Conservation (phyloP, 1,284 basidiomycete genomes). For the Tylopilus sp. region DNA sequence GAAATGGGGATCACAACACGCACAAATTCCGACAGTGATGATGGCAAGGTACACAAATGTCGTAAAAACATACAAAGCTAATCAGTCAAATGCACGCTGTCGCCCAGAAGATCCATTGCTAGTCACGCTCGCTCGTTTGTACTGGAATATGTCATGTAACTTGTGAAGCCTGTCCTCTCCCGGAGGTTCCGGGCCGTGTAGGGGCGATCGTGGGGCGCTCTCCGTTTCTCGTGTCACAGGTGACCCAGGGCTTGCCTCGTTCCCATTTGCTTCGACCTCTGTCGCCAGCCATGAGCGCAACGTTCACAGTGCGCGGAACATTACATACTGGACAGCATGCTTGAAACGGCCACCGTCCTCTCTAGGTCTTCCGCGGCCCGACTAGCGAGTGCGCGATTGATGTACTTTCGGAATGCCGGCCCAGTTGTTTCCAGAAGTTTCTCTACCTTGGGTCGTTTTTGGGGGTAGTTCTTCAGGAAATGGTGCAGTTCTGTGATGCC, state of each 20-base stretch:
- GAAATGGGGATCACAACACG: conserved; percentile 23
- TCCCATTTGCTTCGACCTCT: conserved; percentile 66
- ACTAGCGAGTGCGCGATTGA: conserved; percentile 75
- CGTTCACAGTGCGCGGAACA: conserved; percentile 2
- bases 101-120: conserved; percentile 56
- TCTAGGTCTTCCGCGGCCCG: conserved; percentile 84
- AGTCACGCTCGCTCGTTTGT: conserved; percentile 61
- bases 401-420: conserved; percentile 80
- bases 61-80: conserved; percentile 13
- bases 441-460: conserved; percentile 82
- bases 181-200: conserved; percentile 33
- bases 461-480: conserved; percentile 89
- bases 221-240: conserved; percentile 26
- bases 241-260: conserved; percentile 29
- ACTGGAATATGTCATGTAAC: conserved; percentile 77
- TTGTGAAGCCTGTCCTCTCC: conserved; percentile 65
- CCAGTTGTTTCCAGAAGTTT: conserved; percentile 81
- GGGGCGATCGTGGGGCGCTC: conserved; percentile 29
- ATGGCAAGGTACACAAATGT: no score
- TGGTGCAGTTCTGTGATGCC: conserved; percentile 96
- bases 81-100: conserved; percentile 23
- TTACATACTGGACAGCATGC: conserved; percentile 70
- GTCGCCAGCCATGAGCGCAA: conserved; percentile 16
- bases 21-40: conserved; percentile 20
- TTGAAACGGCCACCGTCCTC: conserved; percentile 68